These are phyloP conservation scores for Phalaenopsis equestris DNA, from an alignment of 106 monocot species.

Conservation along the genomic window DNA sequence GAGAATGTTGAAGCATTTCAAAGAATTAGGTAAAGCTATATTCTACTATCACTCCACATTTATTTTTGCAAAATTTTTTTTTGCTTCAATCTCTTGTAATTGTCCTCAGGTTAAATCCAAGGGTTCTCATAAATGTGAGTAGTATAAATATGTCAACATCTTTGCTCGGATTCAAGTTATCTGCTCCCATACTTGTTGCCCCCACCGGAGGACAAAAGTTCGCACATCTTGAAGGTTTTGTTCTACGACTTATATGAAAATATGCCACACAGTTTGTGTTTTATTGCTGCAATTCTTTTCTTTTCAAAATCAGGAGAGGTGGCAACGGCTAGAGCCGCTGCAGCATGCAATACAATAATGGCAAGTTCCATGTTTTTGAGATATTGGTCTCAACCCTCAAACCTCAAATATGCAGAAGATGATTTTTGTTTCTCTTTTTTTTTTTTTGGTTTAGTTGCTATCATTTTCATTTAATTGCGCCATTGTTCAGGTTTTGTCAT, in stretches of 20 bases:
- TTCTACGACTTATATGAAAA: not conserved
- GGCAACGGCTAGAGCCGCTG: constrained; percentile 74
- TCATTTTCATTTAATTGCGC: no score
- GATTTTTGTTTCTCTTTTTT: not conserved
- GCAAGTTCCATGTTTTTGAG: constrained; percentile 14
- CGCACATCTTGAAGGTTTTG: constrained; percentile 62
- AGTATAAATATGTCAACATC: constrained; percentile 33
- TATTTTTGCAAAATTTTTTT: not conserved
- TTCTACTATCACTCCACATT: not conserved
- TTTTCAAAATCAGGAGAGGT: constrained; percentile 37
- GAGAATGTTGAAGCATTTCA: constrained; percentile 65
- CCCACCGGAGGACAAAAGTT: constrained; percentile 33
- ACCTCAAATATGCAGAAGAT: not conserved
- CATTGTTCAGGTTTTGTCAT: constrained; percentile 51
- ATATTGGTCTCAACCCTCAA: not conserved
- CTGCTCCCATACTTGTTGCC: constrained; percentile 39
- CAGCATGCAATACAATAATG: constrained; percentile 70
- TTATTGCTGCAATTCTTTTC: constrained; percentile 13
- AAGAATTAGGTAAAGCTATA: constrained; percentile 52
- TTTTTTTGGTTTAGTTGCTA: not conserved
- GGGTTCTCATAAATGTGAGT: constrained; percentile 38
- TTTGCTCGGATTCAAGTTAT: constrained; percentile 28
- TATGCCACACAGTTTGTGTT: not conserved
- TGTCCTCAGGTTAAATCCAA: constrained; percentile 25
- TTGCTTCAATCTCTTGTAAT: not conserved